Percentiles rank a stretch among this genome's conserved stretches.
These are phyloP conservation scores for Citrus inodora DNA, from an alignment of 345 rosid genomes.

Conservation along the genomic window DNA sequence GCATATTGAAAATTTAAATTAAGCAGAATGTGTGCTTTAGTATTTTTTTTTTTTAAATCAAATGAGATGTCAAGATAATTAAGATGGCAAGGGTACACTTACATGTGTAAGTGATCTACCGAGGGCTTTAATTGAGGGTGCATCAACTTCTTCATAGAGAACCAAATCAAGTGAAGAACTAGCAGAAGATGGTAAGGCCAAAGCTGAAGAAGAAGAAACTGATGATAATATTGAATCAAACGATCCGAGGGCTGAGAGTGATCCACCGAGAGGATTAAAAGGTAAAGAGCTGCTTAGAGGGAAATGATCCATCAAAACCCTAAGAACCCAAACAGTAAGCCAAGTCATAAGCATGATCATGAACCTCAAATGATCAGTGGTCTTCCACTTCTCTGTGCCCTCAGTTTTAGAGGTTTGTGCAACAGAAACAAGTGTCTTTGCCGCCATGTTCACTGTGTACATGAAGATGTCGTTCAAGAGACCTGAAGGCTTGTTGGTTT, in stretches of 20 bases:
- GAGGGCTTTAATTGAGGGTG: constrained; percentile 49
- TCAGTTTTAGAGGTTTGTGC: constrained; percentile 42
- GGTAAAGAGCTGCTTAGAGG: constrained; percentile 28
- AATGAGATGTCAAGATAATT: not conserved
- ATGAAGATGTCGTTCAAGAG: constrained; percentile 56
- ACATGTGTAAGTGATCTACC: constrained; percentile 70
- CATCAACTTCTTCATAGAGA: constrained; percentile 38
- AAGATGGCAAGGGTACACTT: constrained; percentile 23
- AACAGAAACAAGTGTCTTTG: constrained; percentile 53
- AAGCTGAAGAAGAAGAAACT: constrained; percentile 3
- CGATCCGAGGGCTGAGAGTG: not conserved
- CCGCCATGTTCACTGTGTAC: constrained; percentile 61
- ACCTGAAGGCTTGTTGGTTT: constrained; percentile 31
- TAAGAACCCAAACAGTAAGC: constrained; percentile 56
- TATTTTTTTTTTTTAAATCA: not conserved
- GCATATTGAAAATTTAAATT: too few relatives aligned
- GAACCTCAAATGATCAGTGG: constrained; percentile 65
- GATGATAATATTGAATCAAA: constrained; percentile 12
- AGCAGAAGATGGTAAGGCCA: constrained; percentile 30
- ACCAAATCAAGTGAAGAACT: constrained; percentile 41
- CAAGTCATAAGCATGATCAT: constrained; percentile 65
- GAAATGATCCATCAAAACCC: constrained; percentile 57
- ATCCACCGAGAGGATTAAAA: not conserved
- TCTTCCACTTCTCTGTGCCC: constrained; percentile 45
- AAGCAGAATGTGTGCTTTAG: not conserved